phyloP scores from a whole-genome alignment of 371 early-diverging fungal genomes.

The Rhizopus sp. region DNA sequence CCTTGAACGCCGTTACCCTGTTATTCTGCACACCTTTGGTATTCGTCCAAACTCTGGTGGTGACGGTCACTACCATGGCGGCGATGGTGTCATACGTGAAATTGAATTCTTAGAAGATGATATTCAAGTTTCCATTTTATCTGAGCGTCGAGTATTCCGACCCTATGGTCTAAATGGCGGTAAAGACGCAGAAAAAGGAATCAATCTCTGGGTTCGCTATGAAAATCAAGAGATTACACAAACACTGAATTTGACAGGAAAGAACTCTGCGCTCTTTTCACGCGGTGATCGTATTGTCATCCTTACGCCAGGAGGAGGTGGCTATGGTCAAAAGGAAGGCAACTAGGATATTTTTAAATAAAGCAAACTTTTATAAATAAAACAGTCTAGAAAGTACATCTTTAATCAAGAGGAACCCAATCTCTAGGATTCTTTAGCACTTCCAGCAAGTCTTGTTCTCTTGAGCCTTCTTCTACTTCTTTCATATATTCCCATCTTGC shows the following conservation, averaged over 20 bases:
- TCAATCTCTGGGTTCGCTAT: constrained; percentile 79
- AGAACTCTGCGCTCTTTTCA: constrained; percentile 77
- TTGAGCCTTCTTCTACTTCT: constrained; percentile 61
- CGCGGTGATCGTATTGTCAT: constrained; percentile 82
- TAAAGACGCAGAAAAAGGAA: constrained; percentile 68
- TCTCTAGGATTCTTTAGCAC: constrained; percentile 81
- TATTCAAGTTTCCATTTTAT: constrained; percentile 87
- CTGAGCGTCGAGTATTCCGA: constrained; percentile 87
- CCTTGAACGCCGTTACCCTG: constrained; percentile 93
- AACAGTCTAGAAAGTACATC: not conserved
- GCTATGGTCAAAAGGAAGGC: constrained; percentile 43
- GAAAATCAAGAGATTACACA: constrained; percentile 34
- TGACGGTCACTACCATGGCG: constrained; percentile 76
- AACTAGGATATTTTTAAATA: too few species aligned
- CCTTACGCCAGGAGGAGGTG: constrained; percentile 95
- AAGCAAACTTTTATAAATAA: not conserved
- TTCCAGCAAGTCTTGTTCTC: constrained; percentile 74
- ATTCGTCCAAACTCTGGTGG: constrained; percentile 86
- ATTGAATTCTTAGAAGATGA: constrained; percentile 75
- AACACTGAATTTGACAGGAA: constrained; percentile 81
- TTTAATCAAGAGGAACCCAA: constrained; percentile 65
- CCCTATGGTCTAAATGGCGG: constrained; percentile 95
- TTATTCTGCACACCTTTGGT: constrained; percentile 84
- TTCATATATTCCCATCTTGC: constrained; percentile 89
- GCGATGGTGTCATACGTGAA: constrained; percentile 87